Conservation (phyloP, 306 rosid genomes). For the Sicyos baderoa region DNA sequence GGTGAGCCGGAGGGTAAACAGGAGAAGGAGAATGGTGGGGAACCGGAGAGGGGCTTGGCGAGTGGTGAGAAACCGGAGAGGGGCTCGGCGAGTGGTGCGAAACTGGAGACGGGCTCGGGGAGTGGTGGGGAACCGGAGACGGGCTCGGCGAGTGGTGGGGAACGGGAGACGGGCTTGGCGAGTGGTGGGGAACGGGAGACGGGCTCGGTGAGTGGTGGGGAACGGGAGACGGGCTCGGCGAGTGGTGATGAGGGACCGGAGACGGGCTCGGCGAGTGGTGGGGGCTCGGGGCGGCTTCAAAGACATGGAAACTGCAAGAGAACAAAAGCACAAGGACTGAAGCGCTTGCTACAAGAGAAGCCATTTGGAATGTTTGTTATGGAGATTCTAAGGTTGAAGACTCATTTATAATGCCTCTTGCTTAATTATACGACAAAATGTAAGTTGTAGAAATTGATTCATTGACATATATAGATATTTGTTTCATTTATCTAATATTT, state of each 20-base stretch:
- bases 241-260: slow-evolving; percentile 18
- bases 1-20: too few relatives aligned
- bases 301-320: not conserved
- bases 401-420: not conserved
- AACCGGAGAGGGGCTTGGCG: slow-evolving; percentile 9
- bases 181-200: slow-evolving; percentile 22
- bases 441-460: too few relatives aligned
- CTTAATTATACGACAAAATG: not conserved
- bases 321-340: not conserved
- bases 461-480: too few relatives aligned
- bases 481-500: too few relatives aligned
- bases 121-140: slow-evolving; percentile 24
- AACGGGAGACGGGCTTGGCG: too few relatives aligned
- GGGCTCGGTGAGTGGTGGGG: not conserved
- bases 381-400: not conserved
- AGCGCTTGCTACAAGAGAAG: not conserved
- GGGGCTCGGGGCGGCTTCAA: slow-evolving; percentile 19
- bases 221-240: not conserved
- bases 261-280: slow-evolving; percentile 12
- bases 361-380: not conserved
- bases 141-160: slow-evolving; percentile 13
- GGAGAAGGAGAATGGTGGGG: slow-evolving; percentile 10
- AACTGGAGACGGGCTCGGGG: too few relatives aligned
- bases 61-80: not conserved
- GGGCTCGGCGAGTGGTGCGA: not conserved